phyloP scores from a whole-genome alignment of 2,329 filamentous ascomycete species.

The Dothistroma septosporum region DNA sequence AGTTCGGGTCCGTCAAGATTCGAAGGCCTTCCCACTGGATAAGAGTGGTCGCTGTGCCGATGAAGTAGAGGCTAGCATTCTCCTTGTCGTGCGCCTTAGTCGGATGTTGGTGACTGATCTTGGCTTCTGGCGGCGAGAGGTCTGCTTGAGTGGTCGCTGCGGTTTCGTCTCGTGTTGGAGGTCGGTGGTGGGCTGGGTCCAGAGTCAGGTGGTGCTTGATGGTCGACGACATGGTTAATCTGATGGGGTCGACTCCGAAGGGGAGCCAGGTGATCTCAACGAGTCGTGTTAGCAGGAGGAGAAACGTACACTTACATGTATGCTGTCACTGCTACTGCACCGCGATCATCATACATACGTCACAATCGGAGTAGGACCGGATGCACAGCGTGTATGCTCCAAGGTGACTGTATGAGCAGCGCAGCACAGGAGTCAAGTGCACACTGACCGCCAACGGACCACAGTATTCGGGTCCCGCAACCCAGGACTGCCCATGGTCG shows the following conservation, averaged over 20 bases:
- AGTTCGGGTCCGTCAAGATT: constrained; percentile 59
- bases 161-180: constrained; percentile 1
- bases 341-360: background rate
- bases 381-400: background rate
- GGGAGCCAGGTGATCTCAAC: background rate
- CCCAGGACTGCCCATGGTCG: too few species aligned
- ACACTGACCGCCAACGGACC: too few species aligned
- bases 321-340: background rate
- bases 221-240: background rate
- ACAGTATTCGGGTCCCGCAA: too few species aligned
- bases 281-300: too few species aligned
- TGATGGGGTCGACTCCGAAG: background rate
- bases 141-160: background rate
- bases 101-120: constrained; percentile 44
- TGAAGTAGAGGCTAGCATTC: constrained; percentile 50
- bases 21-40: constrained; percentile 52
- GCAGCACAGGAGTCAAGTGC: too few species aligned
- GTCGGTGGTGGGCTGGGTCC: background rate
- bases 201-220: constrained; percentile 2
- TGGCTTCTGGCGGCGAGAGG: constrained; percentile 37
- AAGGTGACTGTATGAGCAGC: too few species aligned
- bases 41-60: constrained; percentile 56
- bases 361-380: background rate
- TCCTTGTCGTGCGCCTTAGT: constrained; percentile 33
- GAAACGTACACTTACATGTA: background rate